Evolutionary conservation across 176 grass and related monocot genomes (phyloP).

Genomic region (Paspalum notatum): DNA sequence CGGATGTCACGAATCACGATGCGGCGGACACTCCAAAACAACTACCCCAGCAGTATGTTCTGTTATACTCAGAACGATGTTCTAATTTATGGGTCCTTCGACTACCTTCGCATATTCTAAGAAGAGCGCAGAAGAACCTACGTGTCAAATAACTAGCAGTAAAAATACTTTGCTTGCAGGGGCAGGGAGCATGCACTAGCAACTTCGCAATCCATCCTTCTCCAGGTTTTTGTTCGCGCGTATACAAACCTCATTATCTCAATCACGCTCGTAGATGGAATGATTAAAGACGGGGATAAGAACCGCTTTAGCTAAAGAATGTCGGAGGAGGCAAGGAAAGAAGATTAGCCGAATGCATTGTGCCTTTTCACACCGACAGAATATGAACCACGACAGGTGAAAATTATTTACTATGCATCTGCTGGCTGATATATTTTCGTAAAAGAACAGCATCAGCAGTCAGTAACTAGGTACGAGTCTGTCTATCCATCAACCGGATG

Average conservation of each 20-base stretch:
- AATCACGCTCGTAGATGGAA: background rate
- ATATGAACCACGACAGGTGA: slow-evolving; percentile 6
- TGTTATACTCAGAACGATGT: too few relatives aligned
- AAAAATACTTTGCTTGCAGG: slow-evolving; percentile 9
- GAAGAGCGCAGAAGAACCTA: too few relatives aligned
- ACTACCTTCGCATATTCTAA: too few relatives aligned
- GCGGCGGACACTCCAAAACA: too few relatives aligned
- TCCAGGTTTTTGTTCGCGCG: slow-evolving; percentile 19
- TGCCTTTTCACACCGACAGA: slow-evolving; percentile 25
- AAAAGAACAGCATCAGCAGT: background rate
- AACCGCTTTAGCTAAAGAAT: slow-evolving; percentile 36
- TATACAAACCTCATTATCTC: background rate
- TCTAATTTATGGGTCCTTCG: too few relatives aligned
- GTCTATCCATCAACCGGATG: too few relatives aligned
- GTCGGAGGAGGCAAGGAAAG: slow-evolving; percentile 3
- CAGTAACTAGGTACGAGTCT: too few relatives aligned
- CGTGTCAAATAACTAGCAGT: too few relatives aligned
- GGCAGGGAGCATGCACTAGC: background rate
- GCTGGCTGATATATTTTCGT: background rate
- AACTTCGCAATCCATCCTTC: background rate
- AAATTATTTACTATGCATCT: background rate
- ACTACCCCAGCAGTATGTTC: too few relatives aligned
- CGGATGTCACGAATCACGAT: background rate
- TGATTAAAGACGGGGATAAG: slow-evolving; percentile 34
- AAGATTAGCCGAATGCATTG: background rate